These are phyloP conservation scores for Pyropia yezoensis DNA, from an alignment of 23 red algal species.

Conservation along the genomic window DNA sequence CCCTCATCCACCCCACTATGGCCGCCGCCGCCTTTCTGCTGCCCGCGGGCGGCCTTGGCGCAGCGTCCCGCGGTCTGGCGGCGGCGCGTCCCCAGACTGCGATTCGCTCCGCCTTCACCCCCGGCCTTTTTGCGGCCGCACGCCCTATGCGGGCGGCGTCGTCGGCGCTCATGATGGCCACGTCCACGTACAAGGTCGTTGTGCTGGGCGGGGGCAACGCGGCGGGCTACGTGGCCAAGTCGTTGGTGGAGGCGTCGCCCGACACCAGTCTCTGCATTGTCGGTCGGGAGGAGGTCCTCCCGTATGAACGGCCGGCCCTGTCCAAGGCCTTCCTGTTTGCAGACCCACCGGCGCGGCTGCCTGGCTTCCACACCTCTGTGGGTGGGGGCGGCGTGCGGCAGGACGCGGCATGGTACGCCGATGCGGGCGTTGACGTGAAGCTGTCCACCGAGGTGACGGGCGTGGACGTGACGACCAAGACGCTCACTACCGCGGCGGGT, in stretches of 20 bases:
- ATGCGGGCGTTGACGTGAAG: slow-evolving; percentile 66
- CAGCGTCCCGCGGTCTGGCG: too few relatives aligned
- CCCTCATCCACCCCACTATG: too few relatives aligned
- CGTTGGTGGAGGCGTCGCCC: slow-evolving; percentile 49
- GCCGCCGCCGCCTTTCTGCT: too few relatives aligned
- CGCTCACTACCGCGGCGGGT: slow-evolving; percentile 29
- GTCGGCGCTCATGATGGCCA: background rate
- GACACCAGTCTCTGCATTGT: slow-evolving; percentile 42
- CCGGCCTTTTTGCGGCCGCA: too few relatives aligned
- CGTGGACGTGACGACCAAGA: slow-evolving; percentile 43
- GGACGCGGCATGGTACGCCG: slow-evolving; percentile 73
- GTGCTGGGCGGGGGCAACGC: slow-evolving; percentile 86
- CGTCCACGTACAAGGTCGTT: slow-evolving; percentile 56
- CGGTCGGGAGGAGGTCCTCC: slow-evolving; percentile 59
- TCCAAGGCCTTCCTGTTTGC: slow-evolving; percentile 84
- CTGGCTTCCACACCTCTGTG: slow-evolving; percentile 96
- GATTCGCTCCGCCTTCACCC: too few relatives aligned
- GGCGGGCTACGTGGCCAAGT: slow-evolving; percentile 83
- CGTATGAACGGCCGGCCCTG: slow-evolving; percentile 94
- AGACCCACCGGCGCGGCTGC: slow-evolving; percentile 64
- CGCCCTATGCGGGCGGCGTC: too few relatives aligned
- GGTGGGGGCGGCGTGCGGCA: slow-evolving; percentile 86
- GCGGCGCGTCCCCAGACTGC: too few relatives aligned
- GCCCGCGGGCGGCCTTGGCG: too few relatives aligned
- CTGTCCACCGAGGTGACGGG: slow-evolving; percentile 46